Evolutionary conservation across 2,329 filamentous ascomycete genomes (phyloP).

Genomic region (Zopfia rhizophila): DNA sequence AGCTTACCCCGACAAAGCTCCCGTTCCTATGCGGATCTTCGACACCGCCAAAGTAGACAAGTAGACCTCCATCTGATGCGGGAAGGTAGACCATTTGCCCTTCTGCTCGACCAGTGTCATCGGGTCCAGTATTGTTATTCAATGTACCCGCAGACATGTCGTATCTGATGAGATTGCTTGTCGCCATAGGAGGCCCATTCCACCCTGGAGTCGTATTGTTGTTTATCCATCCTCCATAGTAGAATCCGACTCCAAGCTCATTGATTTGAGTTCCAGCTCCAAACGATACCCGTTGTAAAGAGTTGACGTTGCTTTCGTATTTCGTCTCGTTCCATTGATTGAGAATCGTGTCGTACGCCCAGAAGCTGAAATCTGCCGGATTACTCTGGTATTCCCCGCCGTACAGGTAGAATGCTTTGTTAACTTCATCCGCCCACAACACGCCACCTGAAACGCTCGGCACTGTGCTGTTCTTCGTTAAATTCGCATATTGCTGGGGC

Average conservation of each 20-base stretch:
- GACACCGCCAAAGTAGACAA: slow-evolving; percentile 72
- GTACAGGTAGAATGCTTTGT: slow-evolving; percentile 71
- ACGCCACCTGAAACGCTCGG: slow-evolving; percentile 61
- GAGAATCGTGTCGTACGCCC: slow-evolving; percentile 67
- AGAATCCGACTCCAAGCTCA: slow-evolving; percentile 66
- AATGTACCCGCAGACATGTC: slow-evolving; percentile 64
- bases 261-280: slow-evolving; percentile 68
- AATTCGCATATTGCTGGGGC: slow-evolving; percentile 66
- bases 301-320: slow-evolving; percentile 44
- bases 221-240: slow-evolving; percentile 71
- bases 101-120: slow-evolving; percentile 66
- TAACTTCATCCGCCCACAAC: slow-evolving; percentile 70
- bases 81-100: slow-evolving; percentile 70
- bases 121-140: slow-evolving; percentile 66
- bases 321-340: slow-evolving; percentile 65
- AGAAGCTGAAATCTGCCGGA: slow-evolving; percentile 62
- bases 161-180: slow-evolving; percentile 65
- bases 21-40: slow-evolving; percentile 61
- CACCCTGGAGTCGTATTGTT: slow-evolving; percentile 64
- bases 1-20: slow-evolving; percentile 49
- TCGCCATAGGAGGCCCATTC: slow-evolving; percentile 60
- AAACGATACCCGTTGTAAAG: slow-evolving; percentile 62
- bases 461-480: slow-evolving; percentile 68
- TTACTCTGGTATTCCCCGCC: slow-evolving; percentile 65
- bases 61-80: slow-evolving; percentile 67